Evolutionary conservation across 257 asterid species (phyloP), one percentile per base, ranked within the genome.

Genomic region (Anisodus tanguticus): DNA sequence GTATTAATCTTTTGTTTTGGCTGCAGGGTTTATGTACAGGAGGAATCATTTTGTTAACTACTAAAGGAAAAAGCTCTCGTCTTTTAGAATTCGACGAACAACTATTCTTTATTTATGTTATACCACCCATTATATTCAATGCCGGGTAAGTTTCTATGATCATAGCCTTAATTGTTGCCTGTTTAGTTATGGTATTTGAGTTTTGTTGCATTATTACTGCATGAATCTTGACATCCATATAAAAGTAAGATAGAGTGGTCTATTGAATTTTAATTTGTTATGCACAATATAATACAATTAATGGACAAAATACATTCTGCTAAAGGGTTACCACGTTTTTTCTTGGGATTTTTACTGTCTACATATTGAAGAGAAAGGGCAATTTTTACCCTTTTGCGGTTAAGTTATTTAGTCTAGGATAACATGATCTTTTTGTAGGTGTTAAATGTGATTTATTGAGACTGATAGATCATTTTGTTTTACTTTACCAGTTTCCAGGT

Each of bases 41-140:
- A 84, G 59, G 43, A 11, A 13, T 87, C 51, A 82, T 92, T 64
- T 70, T 91, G 83, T 43, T 92, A 62, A 74, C 81, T 76, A 90
- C 94, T 9, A 83, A 85, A 2, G 93, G 95, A 74, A 89, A 67
- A 80, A 90, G 90, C 85, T 93, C 97, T 0, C 85, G 90, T 31
- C 19, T 92, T 9, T 80, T 93, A 85, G 93, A 83, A 70, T 95
- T 95, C 84, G 58, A 92, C 53, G 97, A 90, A 82, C 90, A 91
- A n/a, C 90, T 95, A 53, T 93, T 95, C 85, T 95, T 95, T 69
- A 91, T 91, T 43, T 94, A 92, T 88, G 90, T 95, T 71, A 85
- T 95, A 57, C 98, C 98, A 4, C 95, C 98, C 55, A 95, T 95
- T 85, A 93, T 95, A 67, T 95, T 93, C 64, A 93, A 93, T 87